Evolutionary conservation across 352 stramenopile genomes (phyloP).

Genomic region (Pythium coloratum): DNA sequence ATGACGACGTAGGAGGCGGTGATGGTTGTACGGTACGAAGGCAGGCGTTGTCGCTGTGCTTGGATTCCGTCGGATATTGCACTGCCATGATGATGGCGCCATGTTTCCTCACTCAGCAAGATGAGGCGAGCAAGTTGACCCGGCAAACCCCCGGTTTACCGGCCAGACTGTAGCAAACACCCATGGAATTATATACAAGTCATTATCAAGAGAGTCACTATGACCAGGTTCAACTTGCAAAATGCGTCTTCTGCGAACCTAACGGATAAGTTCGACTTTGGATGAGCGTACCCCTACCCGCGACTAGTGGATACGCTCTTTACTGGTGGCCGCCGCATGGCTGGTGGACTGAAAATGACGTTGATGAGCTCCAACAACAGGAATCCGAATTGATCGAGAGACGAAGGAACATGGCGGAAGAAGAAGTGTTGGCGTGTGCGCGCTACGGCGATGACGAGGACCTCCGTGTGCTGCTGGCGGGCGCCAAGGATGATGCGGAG

Average conservation of each 20-base stretch:
- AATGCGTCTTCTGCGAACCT: constrained; percentile 14
- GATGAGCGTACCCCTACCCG: constrained; percentile 24
- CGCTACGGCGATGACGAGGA: constrained; percentile 71
- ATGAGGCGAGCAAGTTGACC: not conserved
- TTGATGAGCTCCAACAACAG: constrained; percentile 6
- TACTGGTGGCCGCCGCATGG: constrained; percentile 8
- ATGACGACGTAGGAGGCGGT: not conserved
- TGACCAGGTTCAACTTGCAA: constrained; percentile 16
- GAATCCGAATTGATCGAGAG: constrained; percentile 1
- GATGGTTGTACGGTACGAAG: not conserved
- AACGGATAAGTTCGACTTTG: not conserved
- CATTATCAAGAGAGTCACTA: not conserved
- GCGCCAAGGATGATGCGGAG: constrained; percentile 14
- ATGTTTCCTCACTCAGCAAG: not conserved
- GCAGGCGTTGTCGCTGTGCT: not conserved
- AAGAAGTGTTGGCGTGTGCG: constrained; percentile 65
- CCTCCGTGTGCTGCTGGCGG: constrained; percentile 48
- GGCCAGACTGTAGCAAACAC: no score
- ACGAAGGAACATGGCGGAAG: constrained; percentile 21
- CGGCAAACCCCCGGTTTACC: not conserved
- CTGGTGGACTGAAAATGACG: constrained; percentile 19
- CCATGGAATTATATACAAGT: not conserved
- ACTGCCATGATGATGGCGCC: not conserved
- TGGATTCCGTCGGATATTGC: not conserved
- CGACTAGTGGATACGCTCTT: constrained; percentile 22